A percentile compares a stretch with the other conserved stretches of the same genome.
Conservation (phyloP, 1,284 basidiomycete genomes). For the Uromyces viciae-fabae region DNA sequence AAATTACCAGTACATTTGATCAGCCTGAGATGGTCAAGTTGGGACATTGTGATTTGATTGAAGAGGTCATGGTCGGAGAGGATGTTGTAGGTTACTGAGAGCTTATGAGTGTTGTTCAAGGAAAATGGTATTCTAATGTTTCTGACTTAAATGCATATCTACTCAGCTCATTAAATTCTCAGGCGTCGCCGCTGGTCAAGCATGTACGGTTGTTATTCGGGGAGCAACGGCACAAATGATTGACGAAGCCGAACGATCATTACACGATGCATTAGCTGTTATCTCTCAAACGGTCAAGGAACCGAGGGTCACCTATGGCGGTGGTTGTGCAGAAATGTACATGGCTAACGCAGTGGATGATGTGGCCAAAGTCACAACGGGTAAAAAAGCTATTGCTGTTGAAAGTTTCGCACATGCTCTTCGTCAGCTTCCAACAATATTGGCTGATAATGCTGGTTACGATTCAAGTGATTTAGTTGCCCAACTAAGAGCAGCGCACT, state of each 20-base stretch:
- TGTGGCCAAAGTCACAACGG: constrained; percentile 74
- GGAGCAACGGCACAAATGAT: constrained; percentile 98
- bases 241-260: constrained; percentile 94
- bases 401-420: constrained; percentile 87
- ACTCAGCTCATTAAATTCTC: constrained; percentile 96
- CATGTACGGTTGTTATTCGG: constrained; percentile 96
- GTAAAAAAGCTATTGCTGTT: constrained; percentile 92
- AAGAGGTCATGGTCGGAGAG: constrained; percentile 99
- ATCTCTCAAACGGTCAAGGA: constrained; percentile 97
- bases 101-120: neutral
- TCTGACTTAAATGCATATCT: neutral
- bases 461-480: constrained; percentile 95
- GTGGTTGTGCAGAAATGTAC: constrained; percentile 95
- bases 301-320: constrained; percentile 86
- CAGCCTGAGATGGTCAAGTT: constrained; percentile 88
- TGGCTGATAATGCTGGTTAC: constrained; percentile 96
- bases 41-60: constrained; percentile 87
- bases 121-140: constrained; percentile 24
- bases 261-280: constrained; percentile 96
- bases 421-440: constrained; percentile 88
- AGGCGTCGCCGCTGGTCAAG: constrained; percentile 93
- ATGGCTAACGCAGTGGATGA: constrained; percentile 95
- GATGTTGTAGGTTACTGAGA: constrained; percentile 74
- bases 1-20: constrained; percentile 95
- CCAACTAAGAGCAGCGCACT: constrained; percentile 85